Conservation (phyloP, 495 filamentous ascomycete species). For the Durotheca rogersii region DNA sequence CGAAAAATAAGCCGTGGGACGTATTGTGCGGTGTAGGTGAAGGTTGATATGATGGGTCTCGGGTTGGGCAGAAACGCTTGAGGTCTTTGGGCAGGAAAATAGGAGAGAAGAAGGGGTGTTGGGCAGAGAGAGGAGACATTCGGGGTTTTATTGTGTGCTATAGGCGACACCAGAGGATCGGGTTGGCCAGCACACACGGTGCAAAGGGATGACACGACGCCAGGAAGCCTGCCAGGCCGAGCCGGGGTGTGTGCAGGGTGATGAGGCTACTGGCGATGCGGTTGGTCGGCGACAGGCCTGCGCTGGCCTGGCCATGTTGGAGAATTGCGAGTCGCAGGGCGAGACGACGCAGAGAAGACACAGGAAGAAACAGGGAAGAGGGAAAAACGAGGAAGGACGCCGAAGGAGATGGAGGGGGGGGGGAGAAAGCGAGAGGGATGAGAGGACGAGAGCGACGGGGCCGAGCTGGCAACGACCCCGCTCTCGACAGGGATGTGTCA, state of each 20-base stretch:
- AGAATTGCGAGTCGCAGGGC: too few relatives aligned
- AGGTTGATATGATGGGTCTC: slow-evolving; percentile 29
- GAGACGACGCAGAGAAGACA: too few relatives aligned
- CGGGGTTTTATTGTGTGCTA: slow-evolving; percentile 50
- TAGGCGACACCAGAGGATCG: slow-evolving; percentile 20
- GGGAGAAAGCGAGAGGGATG: slow-evolving; percentile 3
- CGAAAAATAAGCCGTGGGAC: slow-evolving; percentile 30
- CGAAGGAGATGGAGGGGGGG: slow-evolving; percentile 3
- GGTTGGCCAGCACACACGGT: slow-evolving; percentile 28
- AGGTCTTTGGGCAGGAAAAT: slow-evolving; percentile 49
- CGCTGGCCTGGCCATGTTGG: too few relatives aligned
- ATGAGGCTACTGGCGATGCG: slow-evolving; percentile 21
- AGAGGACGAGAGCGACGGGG: slow-evolving; percentile 12
- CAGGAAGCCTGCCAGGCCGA: too few relatives aligned
- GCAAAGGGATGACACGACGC: slow-evolving; percentile 27
- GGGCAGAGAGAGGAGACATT: slow-evolving; percentile 51
- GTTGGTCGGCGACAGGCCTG: too few relatives aligned
- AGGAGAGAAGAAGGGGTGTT: slow-evolving; percentile 46
- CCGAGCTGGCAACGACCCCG: slow-evolving; percentile 19
- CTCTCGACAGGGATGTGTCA: slow-evolving; percentile 4
- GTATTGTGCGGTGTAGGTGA: slow-evolving; percentile 28
- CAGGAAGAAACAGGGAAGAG: too few relatives aligned
- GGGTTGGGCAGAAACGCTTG: slow-evolving; percentile 51
- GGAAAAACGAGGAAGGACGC: slow-evolving; percentile 12
- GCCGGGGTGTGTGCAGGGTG: too few relatives aligned